Evolutionary conservation across 2,329 filamentous ascomycete genomes (phyloP), one percentile per base, ranked within the genome.

Genomic region (Dryadomyces sulphureus): DNA sequence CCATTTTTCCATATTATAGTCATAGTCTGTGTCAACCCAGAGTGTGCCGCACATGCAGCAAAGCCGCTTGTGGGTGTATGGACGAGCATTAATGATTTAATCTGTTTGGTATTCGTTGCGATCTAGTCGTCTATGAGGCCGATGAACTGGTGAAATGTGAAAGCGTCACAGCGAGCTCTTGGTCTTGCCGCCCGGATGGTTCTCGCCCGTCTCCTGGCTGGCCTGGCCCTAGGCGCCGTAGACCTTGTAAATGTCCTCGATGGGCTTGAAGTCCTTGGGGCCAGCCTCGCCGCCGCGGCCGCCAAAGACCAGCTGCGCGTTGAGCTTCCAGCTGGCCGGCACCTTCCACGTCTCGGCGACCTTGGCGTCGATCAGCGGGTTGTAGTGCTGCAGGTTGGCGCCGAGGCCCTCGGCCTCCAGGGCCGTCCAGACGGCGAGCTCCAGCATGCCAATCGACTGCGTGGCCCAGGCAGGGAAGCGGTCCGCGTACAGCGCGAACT

Each of bases 341-440:
- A 94, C 56, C 48, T 72, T 72, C 83, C 85, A 94, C 55, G 77
- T 67, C 50, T 65, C 68, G 39, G 72, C 65, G 45, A 88, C 81
- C 66, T 79, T 77, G 53, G 72, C 70, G 65, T 94, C 83, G 55
- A 93, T 77, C 48, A 94, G 64, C 19, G 87, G 87, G 74, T 87
- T 92, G 72, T 94, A 94, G 69, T 94, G 88, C 72, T 94, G 88
- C 45, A 94, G 73, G 72, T 89, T 94, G 60, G 81, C 84, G 53
- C 87, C 87, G 47, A 93, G 75, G 25, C 88, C 87, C 61, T 92
- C 86, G 50, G 80, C 72, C 66, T 89, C 84, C 48, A 94, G 77
- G 4, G 81, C 84, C 17, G 80, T 81, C 88, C 88, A 94, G 54
- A 87, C 61, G 53, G 77, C 69, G 65, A 76, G 83, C 69, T 94